phyloP scores from a whole-genome alignment of 2,329 filamentous ascomycete genomes.

The Ascochyta clinopodiicola region DNA sequence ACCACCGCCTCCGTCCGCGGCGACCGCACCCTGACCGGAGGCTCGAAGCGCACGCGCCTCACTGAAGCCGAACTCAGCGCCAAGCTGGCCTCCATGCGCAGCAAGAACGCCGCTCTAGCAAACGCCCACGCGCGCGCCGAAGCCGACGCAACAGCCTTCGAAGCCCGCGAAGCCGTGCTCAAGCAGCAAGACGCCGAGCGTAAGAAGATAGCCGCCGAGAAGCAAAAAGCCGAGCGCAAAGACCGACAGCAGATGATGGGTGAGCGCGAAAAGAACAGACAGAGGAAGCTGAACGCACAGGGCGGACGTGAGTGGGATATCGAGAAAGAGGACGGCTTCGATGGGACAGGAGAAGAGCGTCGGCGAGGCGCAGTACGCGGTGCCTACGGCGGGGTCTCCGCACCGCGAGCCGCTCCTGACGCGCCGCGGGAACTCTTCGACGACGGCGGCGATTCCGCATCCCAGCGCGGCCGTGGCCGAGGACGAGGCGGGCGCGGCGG shows the following conservation, averaged over 20 bases:
- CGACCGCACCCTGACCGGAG: slow-evolving; percentile 43
- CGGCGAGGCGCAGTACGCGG: slow-evolving; percentile 57
- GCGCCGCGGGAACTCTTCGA: slow-evolving; percentile 4
- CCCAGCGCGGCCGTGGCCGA: slow-evolving; percentile 37
- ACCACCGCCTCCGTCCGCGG: slow-evolving; percentile 40
- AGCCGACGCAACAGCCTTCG: slow-evolving; percentile 70
- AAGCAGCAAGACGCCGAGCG: slow-evolving; percentile 56
- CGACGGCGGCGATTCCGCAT: slow-evolving; percentile 11
- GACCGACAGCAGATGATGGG: slow-evolving; percentile 66
- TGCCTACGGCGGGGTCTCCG: slow-evolving; percentile 58
- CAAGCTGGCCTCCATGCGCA: slow-evolving; percentile 66
- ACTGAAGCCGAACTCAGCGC: slow-evolving; percentile 69
- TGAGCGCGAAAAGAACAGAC: slow-evolving; percentile 67
- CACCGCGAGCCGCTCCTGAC: slow-evolving; percentile 38
- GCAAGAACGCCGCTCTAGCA: slow-evolving; percentile 65
- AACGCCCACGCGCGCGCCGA: slow-evolving; percentile 70
- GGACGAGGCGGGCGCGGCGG: slow-evolving; percentile 44
- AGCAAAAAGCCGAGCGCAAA: slow-evolving; percentile 55
- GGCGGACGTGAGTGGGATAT: slow-evolving; percentile 68
- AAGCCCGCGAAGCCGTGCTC: slow-evolving; percentile 67
- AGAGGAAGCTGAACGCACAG: slow-evolving; percentile 64
- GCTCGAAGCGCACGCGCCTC: slow-evolving; percentile 50
- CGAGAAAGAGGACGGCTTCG: slow-evolving; percentile 65
- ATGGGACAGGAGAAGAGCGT: slow-evolving; percentile 49
- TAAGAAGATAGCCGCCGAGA: slow-evolving; percentile 45